Evolutionary conservation across 2,329 filamentous ascomycete species (phyloP).

Genomic region (Leptographium wingfieldii): DNA sequence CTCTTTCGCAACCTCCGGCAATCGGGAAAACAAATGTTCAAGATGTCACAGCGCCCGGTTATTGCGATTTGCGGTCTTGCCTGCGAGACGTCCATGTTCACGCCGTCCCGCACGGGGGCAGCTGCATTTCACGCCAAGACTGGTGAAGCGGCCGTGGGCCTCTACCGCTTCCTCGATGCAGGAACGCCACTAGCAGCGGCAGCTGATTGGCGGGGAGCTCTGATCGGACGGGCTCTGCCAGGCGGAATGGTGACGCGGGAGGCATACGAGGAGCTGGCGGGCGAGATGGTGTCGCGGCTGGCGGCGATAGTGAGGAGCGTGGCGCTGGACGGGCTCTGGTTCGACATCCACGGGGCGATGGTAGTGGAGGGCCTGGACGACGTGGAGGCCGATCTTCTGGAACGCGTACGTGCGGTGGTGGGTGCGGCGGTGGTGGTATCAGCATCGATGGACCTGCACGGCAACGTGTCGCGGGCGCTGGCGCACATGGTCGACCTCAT

Average conservation of each 20-base stretch:
- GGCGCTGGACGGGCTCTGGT: conserved; percentile 36
- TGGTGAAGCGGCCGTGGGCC: conserved; percentile 27
- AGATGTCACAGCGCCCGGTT: conserved; percentile 19
- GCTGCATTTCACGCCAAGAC: conserved; percentile 36
- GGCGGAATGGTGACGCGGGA: conserved; percentile 33
- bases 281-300: conserved; percentile 28
- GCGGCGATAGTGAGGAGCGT: conserved; percentile 17
- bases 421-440: conserved; percentile 34
- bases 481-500: conserved; percentile 37
- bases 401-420: conserved; percentile 30
- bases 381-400: conserved; percentile 32
- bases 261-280: conserved; percentile 31
- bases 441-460: conserved; percentile 43
- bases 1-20: neutral
- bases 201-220: conserved; percentile 35
- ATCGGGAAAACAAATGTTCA: neutral
- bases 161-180: conserved; percentile 32
- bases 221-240: conserved; percentile 38
- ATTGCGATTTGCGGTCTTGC: conserved; percentile 40
- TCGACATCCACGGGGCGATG: conserved; percentile 45
- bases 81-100: conserved; percentile 41
- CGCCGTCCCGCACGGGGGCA: conserved; percentile 33
- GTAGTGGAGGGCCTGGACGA: conserved; percentile 37
- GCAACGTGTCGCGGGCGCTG: conserved; percentile 36
- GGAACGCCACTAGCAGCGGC: conserved; percentile 26